phyloP scores from a whole-genome alignment of 179 eudicot species.

The Pouteria campechiana region DNA sequence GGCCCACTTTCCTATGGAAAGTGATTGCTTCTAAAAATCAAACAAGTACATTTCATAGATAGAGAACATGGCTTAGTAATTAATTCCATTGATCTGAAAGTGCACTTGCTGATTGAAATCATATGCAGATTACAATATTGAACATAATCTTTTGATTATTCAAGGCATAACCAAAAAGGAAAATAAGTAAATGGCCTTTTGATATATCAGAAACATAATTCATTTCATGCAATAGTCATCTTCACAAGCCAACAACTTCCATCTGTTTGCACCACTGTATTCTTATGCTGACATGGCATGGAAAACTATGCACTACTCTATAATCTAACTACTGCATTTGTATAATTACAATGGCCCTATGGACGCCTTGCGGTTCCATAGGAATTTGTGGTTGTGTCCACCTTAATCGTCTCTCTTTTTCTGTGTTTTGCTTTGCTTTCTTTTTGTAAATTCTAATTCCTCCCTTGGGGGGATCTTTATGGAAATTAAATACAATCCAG shows the following conservation, averaged over 20 bases:
- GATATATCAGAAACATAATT: no score
- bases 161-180: no score
- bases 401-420: background rate
- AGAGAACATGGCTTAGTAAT: no score
- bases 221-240: constrained; percentile 24
- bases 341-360: constrained; percentile 60
- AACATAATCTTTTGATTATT: no score
- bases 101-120: no score
- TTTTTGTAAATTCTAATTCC: constrained; percentile 24
- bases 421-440: constrained; percentile 2
- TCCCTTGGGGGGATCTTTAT: constrained; percentile 10
- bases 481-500: constrained; percentile 11
- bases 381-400: constrained; percentile 22
- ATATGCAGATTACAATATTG: no score
- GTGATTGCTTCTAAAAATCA: no score
- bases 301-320: constrained; percentile 20
- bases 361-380: constrained; percentile 80
- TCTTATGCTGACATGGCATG: constrained; percentile 16
- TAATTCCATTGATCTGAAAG: no score
- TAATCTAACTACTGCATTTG: constrained; percentile 18
- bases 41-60: no score
- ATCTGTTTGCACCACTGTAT: constrained; percentile 23
- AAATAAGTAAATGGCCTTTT: constrained; percentile 4
- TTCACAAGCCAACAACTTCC: constrained; percentile 18
- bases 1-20: no score